phyloP scores from a whole-genome alignment of 768 basidiomycete species.

The Tricholoma hemisulphureum region DNA sequence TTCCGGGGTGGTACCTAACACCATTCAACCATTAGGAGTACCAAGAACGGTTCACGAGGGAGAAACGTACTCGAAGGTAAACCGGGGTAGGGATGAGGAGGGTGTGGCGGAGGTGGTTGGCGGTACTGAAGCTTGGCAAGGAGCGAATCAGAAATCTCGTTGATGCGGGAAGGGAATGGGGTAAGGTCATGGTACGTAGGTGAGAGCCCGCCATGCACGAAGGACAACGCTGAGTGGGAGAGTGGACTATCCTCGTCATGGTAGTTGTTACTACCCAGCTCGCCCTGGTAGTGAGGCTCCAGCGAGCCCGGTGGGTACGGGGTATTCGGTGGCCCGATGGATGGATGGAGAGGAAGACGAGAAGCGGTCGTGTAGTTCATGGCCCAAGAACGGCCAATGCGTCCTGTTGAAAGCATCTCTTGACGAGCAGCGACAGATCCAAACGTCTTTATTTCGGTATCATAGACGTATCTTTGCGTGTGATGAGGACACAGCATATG shows the following conservation, averaged over 20 bases:
- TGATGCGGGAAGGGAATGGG: constrained; percentile 88
- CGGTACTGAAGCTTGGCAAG: constrained; percentile 68
- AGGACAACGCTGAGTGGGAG: constrained; percentile 81
- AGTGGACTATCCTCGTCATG: constrained; percentile 45
- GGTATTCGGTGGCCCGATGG: constrained; percentile 65
- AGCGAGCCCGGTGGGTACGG: constrained; percentile 45
- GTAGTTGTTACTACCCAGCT: constrained; percentile 17
- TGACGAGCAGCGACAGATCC: constrained; percentile 71
- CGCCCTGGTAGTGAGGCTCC: constrained; percentile 18
- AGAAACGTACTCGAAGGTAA: constrained; percentile 60
- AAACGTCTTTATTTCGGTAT: constrained; percentile 79
- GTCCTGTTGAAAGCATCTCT: constrained; percentile 70
- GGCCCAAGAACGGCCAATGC: constrained; percentile 80
- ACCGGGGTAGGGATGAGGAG: constrained; percentile 72
- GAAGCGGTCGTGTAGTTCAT: constrained; percentile 80
- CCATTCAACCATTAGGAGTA: too few relatives aligned
- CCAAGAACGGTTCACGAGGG: too few relatives aligned
- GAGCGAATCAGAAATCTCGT: constrained; percentile 67
- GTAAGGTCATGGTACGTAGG: constrained; percentile 70
- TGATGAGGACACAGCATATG: too few relatives aligned
- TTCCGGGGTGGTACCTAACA: constrained; percentile 52
- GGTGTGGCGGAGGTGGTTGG: constrained; percentile 72
- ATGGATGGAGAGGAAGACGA: constrained; percentile 76
- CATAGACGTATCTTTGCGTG: constrained; percentile 71
- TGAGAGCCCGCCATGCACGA: constrained; percentile 90